Base-by-base conservation (phyloP, 176 grass and related monocot species). In the Oryza australiensis region DNA sequence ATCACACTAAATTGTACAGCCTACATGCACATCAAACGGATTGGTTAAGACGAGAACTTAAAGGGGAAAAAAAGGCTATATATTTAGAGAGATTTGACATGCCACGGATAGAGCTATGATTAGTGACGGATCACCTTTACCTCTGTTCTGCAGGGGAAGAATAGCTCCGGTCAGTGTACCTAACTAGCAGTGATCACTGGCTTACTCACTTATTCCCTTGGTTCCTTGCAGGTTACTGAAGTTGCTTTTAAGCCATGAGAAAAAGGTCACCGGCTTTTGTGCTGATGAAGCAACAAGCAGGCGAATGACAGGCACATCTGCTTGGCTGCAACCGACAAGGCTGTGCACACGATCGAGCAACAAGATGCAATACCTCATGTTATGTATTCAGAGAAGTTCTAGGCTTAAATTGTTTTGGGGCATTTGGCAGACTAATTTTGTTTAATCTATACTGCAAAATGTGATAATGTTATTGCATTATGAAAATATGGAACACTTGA, bases 241-340 rank as follows among this genome's bases (percentile, higher is more conserved):
- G 76, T 85, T 69, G 76, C 76, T 72, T 85, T 53, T 53, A 53
- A 80, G 82, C 64, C 70, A 75, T 30, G 70, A 51, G 82, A 89
- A 74, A 79, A 89, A 67, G 62, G 37, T 10, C 55, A 14, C 12
- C 30, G 18, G 18, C 38, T 89, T 84, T 75, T 84, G 51, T 85
- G 64, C 70, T 32, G 49, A 41, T 70, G 87, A 89, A 89, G 87
- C 82, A 89, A 85, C 49, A 32, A 24, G 42, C 28, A 10, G 28
- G 16, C 16, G 26, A 32, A 26, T 70, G 41, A 45, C 51, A 35
- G 70, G 68, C 41, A 76, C 69, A 64, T 40, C 48, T 68, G 70
- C 26, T 41, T 62, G 43, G 11, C 67, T 46, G 66, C 27, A n/a
- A 12, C 75, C 28, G 66, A 45, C 66, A 48, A 37, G 0, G 3